Evolutionary conservation across 164 flowering plant species (phyloP), one percentile per base, ranked within the genome.

Genomic region (Buxus sempervirens): DNA sequence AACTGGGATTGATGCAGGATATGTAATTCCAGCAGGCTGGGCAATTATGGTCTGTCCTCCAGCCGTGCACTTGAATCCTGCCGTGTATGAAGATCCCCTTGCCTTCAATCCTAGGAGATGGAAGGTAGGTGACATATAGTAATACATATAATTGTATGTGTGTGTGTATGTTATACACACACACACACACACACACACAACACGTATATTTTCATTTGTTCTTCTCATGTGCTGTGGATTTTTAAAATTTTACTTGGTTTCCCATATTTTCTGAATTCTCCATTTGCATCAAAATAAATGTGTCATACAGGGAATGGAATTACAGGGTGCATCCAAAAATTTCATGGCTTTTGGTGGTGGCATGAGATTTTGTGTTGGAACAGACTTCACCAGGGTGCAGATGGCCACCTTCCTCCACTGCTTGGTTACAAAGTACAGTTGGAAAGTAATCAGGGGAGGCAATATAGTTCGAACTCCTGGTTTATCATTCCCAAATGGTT

Each of bases 321-420:
- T 74, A 57, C 78, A 77, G 54, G 77, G 80, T 32, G 85, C 82
- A 51, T 69, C 87, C 0, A 85, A 80, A 79, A 58, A 83, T 68
- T 88, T 88, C 86, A 88, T 88, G 89, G 92, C 88, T 42, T 88
- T 88, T 70, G 89, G 89, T 60, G 89, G 92, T 38, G 92, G 89
- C 26, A 76, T 84, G 89, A 84, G 89, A 73, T 85, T 84, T 68
- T 88, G 89, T 67, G 86, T 83, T 54, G 92, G 92, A 59, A 79
- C 92, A 58, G 88, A 85, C 58, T 88, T 85, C 62, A 76, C 87
- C 12, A 88, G 84, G 68, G 72, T 84, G 74, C 89, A 88, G 72
- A 85, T 88, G 86, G 89, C 92, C 22, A 79, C 84, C 23, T 85
- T 88, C 69, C 83, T 88, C 62, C 92, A 85, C 61, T 76, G 81